phyloP scores from a whole-genome alignment of 2,329 filamentous ascomycete genomes.

The Monosporascus sp. region DNA sequence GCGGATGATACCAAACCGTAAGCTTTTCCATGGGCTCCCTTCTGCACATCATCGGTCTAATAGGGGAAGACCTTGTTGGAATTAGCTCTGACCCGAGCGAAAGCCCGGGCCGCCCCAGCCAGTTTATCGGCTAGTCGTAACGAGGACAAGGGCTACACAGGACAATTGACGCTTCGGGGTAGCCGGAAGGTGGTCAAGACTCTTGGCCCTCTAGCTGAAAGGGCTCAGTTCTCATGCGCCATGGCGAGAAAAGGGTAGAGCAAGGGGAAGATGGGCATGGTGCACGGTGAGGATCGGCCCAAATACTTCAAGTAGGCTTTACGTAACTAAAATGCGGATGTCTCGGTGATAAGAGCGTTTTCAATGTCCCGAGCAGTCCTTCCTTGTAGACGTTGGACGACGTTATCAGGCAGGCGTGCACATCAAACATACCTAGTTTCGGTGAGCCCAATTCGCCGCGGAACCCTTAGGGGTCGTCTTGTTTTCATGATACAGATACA shows the following conservation, averaged over 20 bases:
- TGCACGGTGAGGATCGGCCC: conserved; percentile 34
- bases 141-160: conserved; percentile 33
- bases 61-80: conserved; percentile 31
- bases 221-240: conserved; percentile 27
- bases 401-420: too few relatives aligned
- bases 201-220: conserved; percentile 29
- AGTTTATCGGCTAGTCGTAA: conserved; percentile 36
- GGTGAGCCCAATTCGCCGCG: too few relatives aligned
- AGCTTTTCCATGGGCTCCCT: conserved; percentile 26
- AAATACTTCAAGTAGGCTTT: conserved; percentile 31
- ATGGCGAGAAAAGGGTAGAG: conserved; percentile 33
- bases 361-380: background rate
- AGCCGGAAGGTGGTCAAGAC: conserved; percentile 35
- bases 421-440: too few relatives aligned
- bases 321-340: conserved; percentile 35
- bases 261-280: conserved; percentile 31
- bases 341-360: background rate
- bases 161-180: conserved; percentile 32
- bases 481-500: too few relatives aligned
- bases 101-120: conserved; percentile 30
- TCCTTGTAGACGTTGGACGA: too few relatives aligned
- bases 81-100: conserved; percentile 34
- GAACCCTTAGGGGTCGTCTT: too few relatives aligned
- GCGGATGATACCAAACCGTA: conserved; percentile 19
- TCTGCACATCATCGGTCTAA: conserved; percentile 26